phyloP scores from a whole-genome alignment of 1,284 basidiomycete genomes.

The Rhizoctonia solani region DNA sequence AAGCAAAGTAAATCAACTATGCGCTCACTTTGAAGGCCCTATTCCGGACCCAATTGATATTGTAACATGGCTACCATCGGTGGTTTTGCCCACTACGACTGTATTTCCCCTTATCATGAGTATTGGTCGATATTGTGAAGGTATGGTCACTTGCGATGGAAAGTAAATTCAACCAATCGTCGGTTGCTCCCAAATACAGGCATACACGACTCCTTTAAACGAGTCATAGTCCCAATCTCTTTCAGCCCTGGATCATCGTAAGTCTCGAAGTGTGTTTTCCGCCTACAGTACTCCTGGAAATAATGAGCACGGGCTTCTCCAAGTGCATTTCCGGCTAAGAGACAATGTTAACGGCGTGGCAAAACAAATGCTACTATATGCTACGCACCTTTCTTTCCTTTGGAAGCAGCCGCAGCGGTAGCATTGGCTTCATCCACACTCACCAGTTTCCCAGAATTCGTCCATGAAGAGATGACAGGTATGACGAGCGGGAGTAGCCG shows the following conservation, averaged over 20 bases:
- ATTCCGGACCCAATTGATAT: not conserved
- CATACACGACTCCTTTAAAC: not conserved
- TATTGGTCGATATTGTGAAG: too few species aligned
- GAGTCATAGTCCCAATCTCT: not conserved
- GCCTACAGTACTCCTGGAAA: not conserved
- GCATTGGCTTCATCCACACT: constrained; percentile 21
- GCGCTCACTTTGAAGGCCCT: not conserved
- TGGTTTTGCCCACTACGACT: constrained; percentile 3
- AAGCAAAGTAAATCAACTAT: not conserved
- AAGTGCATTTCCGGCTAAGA: constrained; percentile 22
- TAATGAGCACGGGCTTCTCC: constrained; percentile 14
- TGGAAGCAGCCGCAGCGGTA: constrained; percentile 3
- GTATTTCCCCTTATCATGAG: too few species aligned
- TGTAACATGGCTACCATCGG: not conserved
- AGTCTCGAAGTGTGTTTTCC: not conserved
- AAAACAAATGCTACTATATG: not conserved
- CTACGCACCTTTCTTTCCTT: constrained; percentile 17
- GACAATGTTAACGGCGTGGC: not conserved
- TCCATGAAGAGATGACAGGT: constrained; percentile 15
- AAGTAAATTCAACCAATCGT: too few species aligned
- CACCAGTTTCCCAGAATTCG: constrained; percentile 1
- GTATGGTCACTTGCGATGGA: too few species aligned
- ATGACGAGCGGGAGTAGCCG: not conserved
- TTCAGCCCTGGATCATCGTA: constrained; percentile 8
- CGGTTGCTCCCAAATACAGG: not conserved